Conservation (phyloP, 805 yeast genomes). For the Pichia insulana region DNA sequence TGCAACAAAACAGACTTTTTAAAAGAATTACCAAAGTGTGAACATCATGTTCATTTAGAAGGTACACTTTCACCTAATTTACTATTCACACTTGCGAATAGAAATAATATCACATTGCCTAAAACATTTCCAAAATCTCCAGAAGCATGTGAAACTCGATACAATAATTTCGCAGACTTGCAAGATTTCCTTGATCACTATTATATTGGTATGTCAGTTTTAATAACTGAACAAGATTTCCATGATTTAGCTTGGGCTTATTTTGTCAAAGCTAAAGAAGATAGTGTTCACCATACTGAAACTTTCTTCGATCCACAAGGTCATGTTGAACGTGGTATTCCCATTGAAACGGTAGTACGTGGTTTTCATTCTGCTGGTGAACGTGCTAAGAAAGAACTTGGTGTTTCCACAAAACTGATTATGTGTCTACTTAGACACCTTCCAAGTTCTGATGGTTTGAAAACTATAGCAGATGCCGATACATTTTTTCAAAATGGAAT, state of each 20-base stretch:
- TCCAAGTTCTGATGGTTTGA: conserved; percentile 50
- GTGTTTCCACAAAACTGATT: conserved; percentile 61
- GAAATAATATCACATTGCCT: conserved; percentile 57
- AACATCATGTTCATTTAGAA: conserved; percentile 78
- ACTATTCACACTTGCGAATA: conserved; percentile 56
- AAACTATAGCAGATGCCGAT: conserved; percentile 46
- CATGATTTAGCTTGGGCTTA: conserved; percentile 71
- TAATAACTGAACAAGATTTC: conserved; percentile 62
- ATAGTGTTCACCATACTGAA: conserved; percentile 64
- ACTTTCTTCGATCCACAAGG: conserved; percentile 83
- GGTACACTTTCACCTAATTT: conserved; percentile 76
- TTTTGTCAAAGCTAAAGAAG: conserved; percentile 47
- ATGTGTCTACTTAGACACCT: conserved; percentile 78
- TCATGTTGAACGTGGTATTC: conserved; percentile 59
- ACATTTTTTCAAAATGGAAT: conserved; percentile 46
- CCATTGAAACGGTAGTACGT: conserved; percentile 47
- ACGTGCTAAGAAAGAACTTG: conserved; percentile 50
- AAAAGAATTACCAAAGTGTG: conserved; percentile 73
- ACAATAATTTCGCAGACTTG: conserved; percentile 53
- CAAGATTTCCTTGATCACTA: conserved; percentile 75
- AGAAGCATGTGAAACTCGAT: conserved; percentile 49
- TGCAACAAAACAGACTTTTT: conserved; percentile 40
- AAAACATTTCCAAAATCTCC: conserved; percentile 50
- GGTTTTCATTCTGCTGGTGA: conserved; percentile 64
- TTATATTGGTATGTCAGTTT: conserved; percentile 74